Percentiles rank a stretch among this genome's conserved stretches.
Conservation (phyloP, 2,329 filamentous ascomycete genomes). For the Botrytis byssoidea region DNA sequence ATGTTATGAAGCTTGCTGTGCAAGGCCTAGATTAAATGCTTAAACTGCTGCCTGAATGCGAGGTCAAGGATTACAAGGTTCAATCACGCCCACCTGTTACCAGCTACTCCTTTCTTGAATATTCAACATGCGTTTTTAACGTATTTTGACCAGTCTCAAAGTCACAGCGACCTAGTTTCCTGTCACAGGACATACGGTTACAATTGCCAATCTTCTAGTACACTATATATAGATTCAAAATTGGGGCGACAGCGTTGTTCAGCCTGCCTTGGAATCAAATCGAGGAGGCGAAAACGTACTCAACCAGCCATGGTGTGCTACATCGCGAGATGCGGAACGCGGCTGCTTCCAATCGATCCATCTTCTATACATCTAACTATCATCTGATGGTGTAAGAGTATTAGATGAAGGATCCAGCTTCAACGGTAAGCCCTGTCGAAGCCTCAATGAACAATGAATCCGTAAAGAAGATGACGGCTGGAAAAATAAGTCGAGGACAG, state of each 20-base stretch:
- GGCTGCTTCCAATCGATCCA: neutral
- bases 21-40: slow-evolving; percentile 12
- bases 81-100: slow-evolving; percentile 17
- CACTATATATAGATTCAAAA: slow-evolving; percentile 20
- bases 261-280: slow-evolving; percentile 1
- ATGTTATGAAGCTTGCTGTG: neutral
- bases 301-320: slow-evolving; percentile 3
- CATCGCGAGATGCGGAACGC: neutral
- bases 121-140: slow-evolving; percentile 8
- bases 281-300: neutral
- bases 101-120: slow-evolving; percentile 11
- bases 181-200: slow-evolving; percentile 18
- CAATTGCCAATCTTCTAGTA: slow-evolving; percentile 10
- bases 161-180: slow-evolving; percentile 3
- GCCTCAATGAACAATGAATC: neutral
- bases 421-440: neutral
- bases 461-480: neutral
- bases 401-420: slow-evolving; percentile 17
- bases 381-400: slow-evolving; percentile 4
- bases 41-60: slow-evolving; percentile 23
- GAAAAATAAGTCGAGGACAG: neutral
- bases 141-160: slow-evolving; percentile 18
- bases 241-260: slow-evolving; percentile 20
- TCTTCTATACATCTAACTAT: neutral
- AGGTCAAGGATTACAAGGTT: slow-evolving; percentile 16